Percentiles rank a stretch among this genome's conserved stretches.
These are phyloP conservation scores for Hypomontagnella monticulosa DNA, from an alignment of 495 filamentous ascomycete genomes.

Conservation along the genomic window DNA sequence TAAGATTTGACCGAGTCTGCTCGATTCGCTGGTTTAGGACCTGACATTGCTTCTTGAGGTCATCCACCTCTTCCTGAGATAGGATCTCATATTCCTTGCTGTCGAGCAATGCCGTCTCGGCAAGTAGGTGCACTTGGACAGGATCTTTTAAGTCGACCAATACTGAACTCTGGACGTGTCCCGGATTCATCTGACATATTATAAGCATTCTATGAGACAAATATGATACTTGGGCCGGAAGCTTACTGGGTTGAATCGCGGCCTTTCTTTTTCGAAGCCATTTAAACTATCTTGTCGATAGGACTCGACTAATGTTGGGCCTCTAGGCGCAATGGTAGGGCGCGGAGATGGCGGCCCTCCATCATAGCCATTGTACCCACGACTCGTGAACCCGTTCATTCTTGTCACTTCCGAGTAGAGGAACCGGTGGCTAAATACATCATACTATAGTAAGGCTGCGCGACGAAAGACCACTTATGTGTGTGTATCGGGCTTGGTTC, in stretches of 20 bases:
- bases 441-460: slow-evolving; percentile 12
- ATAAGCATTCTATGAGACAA: slow-evolving; percentile 24
- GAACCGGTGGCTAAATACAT: slow-evolving; percentile 22
- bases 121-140: slow-evolving; percentile 81
- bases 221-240: slow-evolving; percentile 3
- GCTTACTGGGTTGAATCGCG: slow-evolving; percentile 61
- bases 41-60: slow-evolving; percentile 83
- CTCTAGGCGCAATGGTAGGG: slow-evolving; percentile 43
- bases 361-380: slow-evolving; percentile 40
- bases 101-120: slow-evolving; percentile 91
- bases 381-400: slow-evolving; percentile 43
- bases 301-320: slow-evolving; percentile 55
- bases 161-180: slow-evolving; percentile 52
- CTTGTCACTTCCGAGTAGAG: slow-evolving; percentile 36
- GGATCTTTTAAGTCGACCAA: slow-evolving; percentile 63
- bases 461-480: neutral
- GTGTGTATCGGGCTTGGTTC: slow-evolving; percentile 1
- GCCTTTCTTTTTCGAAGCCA: slow-evolving; percentile 56
- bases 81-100: slow-evolving; percentile 84
- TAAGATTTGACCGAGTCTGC: slow-evolving; percentile 78
- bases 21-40: slow-evolving; percentile 78
- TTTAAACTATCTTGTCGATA: slow-evolving; percentile 57
- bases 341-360: slow-evolving; percentile 29
- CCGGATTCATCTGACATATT: slow-evolving; percentile 49
- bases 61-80: slow-evolving; percentile 89